Base-by-base conservation (phyloP, 176 grass and related monocot genomes). In the Carex myosuroides region DNA sequence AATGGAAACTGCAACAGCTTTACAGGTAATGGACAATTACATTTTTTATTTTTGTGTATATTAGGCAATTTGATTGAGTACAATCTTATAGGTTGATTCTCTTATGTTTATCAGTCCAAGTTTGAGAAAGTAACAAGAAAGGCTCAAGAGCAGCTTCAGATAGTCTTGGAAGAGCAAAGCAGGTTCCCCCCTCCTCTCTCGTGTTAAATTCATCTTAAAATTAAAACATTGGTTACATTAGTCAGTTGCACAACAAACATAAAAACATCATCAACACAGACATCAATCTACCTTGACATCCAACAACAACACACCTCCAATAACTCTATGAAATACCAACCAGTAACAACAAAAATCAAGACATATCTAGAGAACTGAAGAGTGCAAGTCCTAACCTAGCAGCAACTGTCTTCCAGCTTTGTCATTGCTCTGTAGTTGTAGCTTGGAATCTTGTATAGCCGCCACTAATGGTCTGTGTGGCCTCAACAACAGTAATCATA, bases 121-220 rank as follows among this genome's bases (percentile, higher is more conserved):
- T 69, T 98, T 79, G 95, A 94, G 86, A 86, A 93, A 84, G 95
- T 95, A 8, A 98, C 95, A 78, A 89, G 91, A 70, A 93, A 84
- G 82, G 95, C 95, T 86, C 95, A 98, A 70, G 95, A 98, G 70
- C 95, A 98, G 83, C 71, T 98, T 87, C 95, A 98, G 87, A 90
- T 93, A 81, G 95, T 95, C 33, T 39, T 98, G 81, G 92, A 98
- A 90, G 92, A 95, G 85, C 89, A 93, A 69, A 98, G 88, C 95
- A 98, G 95, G 95, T 98, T 55, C 13, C 22, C 30, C 66, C 46
- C 60, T 16, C 35, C 41, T 20, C 37, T 13, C 16, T 73, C n/a
- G 18, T 50, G 68, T 50, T 39, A 48, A 18, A 73, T 73, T 6
- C 37, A 73, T 72, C 46, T 72, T 20, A 72, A 71, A 48, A 48